Evolutionary conservation across 2,329 filamentous ascomycete species (phyloP), one percentile per base, ranked within the genome.

Genomic region (Diaporthe nobilis): DNA sequence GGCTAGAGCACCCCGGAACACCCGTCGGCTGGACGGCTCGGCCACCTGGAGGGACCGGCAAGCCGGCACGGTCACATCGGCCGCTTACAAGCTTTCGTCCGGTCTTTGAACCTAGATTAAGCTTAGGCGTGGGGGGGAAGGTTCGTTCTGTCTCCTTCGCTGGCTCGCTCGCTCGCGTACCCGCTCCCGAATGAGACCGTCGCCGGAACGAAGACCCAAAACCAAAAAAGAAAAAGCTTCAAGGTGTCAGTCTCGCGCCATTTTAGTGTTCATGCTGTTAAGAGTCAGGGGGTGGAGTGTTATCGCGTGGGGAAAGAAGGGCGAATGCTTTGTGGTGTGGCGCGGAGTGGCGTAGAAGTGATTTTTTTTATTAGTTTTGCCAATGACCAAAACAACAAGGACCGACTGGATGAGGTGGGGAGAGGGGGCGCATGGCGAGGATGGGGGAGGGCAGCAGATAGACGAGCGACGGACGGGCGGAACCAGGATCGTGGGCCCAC

Each of bases 401-500:
- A 20, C 37, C 22, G 37, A n/a, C 1, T 12, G 17, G 58, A n/a
- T 2, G 58, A 10, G 61, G 34, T 42, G 58, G 42, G 15, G 61
- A 28, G 39, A n/a, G 42, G 15, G 61, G 28, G 22, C 12, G 39
- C 8, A 22, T 22, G 55, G 55, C 20, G 42, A 15, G 44, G 42
- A 34, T n/a, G 17, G n/a, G 28, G 42, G 5, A 20, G 17, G 15
- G 39, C 17, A 20, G 51, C 22, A 67, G 44, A 67, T 37, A 34
- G 31, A 67, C 20, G 44, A 37, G 22, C 4, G 47, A 63, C 37
- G 60, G 37, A 63, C 39, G n/a, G 60, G 20, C 5, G 42, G 47
- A 39, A 68, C 63, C 63, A 39, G 63, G 63, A 68, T 68, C 63
- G 63, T 68, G 47, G 63, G 63, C 63, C 63, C 63, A 68, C 63